Evolutionary conservation across 345 rosid genomes (phyloP).

Genomic region (Eucalyptus lansdowneana): DNA sequence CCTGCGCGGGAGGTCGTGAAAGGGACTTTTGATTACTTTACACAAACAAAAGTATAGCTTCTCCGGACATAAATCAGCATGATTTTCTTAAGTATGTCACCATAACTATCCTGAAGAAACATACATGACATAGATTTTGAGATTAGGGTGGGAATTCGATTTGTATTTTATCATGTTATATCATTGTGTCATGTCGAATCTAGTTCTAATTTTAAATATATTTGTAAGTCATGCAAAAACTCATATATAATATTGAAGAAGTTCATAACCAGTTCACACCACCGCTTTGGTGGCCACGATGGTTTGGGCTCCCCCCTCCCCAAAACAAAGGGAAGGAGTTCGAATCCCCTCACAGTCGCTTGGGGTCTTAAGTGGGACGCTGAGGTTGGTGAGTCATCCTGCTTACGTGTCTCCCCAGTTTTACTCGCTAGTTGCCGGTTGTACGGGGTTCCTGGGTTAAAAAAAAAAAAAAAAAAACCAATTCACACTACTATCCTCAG

Average conservation of each 20-base stretch:
- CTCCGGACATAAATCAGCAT: background rate
- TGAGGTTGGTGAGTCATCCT: rapidly evolving
- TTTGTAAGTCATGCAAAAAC: background rate
- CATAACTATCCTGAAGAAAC: background rate
- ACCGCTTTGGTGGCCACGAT: no score
- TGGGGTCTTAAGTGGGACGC: rapidly evolving
- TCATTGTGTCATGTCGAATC: rapidly evolving
- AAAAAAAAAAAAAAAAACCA: no score
- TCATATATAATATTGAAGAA: background rate
- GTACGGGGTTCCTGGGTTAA: rapidly evolving
- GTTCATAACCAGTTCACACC: rapidly evolving
- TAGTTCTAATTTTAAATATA: background rate
- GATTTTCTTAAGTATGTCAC: background rate
- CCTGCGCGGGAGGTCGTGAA: background rate
- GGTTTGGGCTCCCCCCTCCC: no score
- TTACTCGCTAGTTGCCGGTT: rapidly evolving
- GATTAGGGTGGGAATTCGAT: background rate
- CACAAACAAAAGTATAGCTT: background rate
- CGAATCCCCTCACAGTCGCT: no score
- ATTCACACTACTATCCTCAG: rapidly evolving
- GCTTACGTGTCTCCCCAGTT: rapidly evolving
- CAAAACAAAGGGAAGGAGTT: rapidly evolving
- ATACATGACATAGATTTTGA: background rate
- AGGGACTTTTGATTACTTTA: background rate
- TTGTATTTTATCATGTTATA: background rate